Evolutionary conservation across 257 asterid genomes (phyloP), one percentile per base, ranked within the genome.

Genomic region (Solanum okadae): DNA sequence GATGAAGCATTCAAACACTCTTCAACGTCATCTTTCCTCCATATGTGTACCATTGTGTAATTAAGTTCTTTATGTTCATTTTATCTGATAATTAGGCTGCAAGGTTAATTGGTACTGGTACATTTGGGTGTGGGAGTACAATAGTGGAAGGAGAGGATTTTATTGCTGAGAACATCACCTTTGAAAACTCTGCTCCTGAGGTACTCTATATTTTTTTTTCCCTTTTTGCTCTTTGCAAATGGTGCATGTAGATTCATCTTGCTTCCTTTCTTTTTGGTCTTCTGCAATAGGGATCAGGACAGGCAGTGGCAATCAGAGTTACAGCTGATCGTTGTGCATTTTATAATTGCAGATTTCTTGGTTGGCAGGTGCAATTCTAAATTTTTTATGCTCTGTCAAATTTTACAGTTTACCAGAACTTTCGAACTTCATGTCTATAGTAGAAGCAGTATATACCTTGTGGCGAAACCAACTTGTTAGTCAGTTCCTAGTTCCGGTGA

Each of bases 71-170:
- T 16, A 29, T 73, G 23, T 86, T 31, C 59, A 81, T 83, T 61
- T 18, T 86, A 70, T 3, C 38, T 87, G 82, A 42, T 70, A 33
- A 44, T 76, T 86, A 92, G 94, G 92, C 94, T 89, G 88, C 96
- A 87, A 94, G 98, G 76, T 92, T 96, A 82, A 97, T 97, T 88
- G 99, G 99, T 13, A 97, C 98, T 1, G 99, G 99, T 59, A 97
- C 99, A 10, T 97, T 97, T 88, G 99, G 99, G 20, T 96, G 99
- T 89, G 99, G 99, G 49, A 95, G 91, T 83, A 86, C 81, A 38
- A 97, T 96, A 83, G 95, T 97, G 15, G 99, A 97, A 91, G 99
- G 99, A 52, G 99, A 97, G 92, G 99, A 97, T 86, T 97, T 97
- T 86, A 93, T 97, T 76, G 99, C 99, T 71, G 99, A 97, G 93